These are phyloP conservation scores for Ceratocystis variospora DNA, from an alignment of 2,329 filamentous ascomycete genomes.

Conservation along the genomic window DNA sequence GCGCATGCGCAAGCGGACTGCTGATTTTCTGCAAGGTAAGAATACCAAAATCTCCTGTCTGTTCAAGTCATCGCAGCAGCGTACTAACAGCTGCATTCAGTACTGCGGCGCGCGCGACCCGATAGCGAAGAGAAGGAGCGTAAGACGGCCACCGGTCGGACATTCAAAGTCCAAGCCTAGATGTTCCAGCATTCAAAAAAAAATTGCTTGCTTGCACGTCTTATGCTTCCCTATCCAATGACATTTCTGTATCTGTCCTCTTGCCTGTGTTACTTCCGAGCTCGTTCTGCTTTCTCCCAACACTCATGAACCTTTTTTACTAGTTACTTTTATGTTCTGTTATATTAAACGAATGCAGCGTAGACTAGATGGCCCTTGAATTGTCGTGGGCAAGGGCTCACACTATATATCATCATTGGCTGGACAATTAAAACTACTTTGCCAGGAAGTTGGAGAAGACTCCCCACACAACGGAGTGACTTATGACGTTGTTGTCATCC, in stretches of 20 bases:
- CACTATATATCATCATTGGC: too few species aligned
- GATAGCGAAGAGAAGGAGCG: constrained; percentile 95
- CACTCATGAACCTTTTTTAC: neutral
- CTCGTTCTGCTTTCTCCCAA: neutral
- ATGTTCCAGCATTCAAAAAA: constrained; percentile 22
- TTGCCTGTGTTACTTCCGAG: constrained; percentile 1
- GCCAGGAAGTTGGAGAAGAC: neutral
- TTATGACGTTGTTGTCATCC: neutral
- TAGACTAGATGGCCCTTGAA: neutral
- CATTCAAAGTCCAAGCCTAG: constrained; percentile 51
- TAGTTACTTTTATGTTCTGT: neutral
- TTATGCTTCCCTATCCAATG: constrained; percentile 2
- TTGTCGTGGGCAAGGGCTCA: too few species aligned
- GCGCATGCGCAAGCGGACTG: constrained; percentile 91
- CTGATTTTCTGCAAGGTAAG: constrained; percentile 92
- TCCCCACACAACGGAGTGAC: neutral
- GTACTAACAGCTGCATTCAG: constrained; percentile 35
- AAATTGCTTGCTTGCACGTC: constrained; percentile 16
- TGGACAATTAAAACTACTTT: neutral
- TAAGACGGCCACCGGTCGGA: constrained; percentile 93
- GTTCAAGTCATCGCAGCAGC: neutral
- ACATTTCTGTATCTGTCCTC: constrained; percentile 9
- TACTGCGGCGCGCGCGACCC: constrained; percentile 87
- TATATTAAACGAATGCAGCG: neutral
- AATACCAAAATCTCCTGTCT: neutral